Conservation (phyloP, 1,284 basidiomycete genomes). For the Retiboletus flavoniger region DNA sequence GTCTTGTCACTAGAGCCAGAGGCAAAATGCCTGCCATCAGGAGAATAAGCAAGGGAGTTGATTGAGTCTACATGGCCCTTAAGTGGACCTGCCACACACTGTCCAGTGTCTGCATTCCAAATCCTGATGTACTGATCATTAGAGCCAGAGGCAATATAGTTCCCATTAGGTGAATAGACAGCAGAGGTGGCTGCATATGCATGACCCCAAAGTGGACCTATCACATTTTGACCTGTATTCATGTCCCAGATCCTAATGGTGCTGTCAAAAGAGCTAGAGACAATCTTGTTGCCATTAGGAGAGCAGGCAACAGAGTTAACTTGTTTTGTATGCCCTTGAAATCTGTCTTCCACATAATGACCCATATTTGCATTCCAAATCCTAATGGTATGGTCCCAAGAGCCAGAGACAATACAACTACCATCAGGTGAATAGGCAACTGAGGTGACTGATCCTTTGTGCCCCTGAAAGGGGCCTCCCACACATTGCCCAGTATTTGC, state of each 20-base stretch:
- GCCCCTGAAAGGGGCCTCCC: conserved; percentile 7
- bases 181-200: background rate
- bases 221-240: conserved; percentile 7
- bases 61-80: background rate
- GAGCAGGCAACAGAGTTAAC: conserved; percentile 13
- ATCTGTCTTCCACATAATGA: background rate
- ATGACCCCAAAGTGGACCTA: background rate
- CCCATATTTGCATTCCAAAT: conserved; percentile 16
- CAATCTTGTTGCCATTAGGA: conserved; percentile 12
- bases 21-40: conserved; percentile 17
- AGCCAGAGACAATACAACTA: conserved; percentile 14
- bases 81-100: conserved; percentile 3
- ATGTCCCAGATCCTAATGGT: conserved; percentile 14
- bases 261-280: conserved; percentile 14
- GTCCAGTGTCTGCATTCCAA: conserved; percentile 7
- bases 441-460: conserved; percentile 3
- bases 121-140: background rate
- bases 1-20: conserved; percentile 12
- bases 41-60: conserved; percentile 14
- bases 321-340: background rate
- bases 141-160: conserved; percentile 4
- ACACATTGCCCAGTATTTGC: conserved; percentile 4
- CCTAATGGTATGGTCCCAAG: conserved; percentile 13
- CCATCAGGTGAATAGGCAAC: conserved; percentile 21
- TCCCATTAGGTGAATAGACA: conserved; percentile 18